A percentile compares a stretch with the other conserved stretches of the same genome.
phyloP scores from a whole-genome alignment of 31 red algal species.

The Asparagopsis taxiformis region DNA sequence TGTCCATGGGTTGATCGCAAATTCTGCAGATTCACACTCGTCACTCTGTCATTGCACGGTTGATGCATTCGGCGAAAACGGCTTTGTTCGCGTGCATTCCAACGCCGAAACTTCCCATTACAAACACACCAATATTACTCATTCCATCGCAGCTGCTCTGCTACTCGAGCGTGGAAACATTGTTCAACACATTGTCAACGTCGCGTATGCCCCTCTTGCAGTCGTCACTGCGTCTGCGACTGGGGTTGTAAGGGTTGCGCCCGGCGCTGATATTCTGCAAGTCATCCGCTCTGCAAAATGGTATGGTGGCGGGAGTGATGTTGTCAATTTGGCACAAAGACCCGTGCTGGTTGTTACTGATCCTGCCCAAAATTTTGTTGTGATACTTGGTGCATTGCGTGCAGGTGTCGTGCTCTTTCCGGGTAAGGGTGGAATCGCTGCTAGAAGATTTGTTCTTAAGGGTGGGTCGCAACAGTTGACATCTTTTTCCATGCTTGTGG shows the following conservation, averaged over 20 bases:
- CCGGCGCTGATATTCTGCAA: neutral
- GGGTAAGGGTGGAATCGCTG: neutral
- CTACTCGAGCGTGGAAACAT: neutral
- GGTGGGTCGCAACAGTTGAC: neutral
- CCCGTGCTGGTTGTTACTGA: neutral
- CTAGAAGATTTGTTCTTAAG: constrained; percentile 10
- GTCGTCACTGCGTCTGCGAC: neutral
- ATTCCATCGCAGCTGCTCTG: neutral
- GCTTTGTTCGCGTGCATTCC: neutral
- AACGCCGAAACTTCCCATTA: neutral
- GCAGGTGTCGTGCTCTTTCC: constrained; percentile 14
- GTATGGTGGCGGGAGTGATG: neutral
- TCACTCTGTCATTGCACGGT: neutral
- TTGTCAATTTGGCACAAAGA: neutral
- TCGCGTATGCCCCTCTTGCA: neutral
- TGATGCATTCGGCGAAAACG: neutral
- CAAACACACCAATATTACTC: neutral
- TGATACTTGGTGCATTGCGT: constrained; percentile 10
- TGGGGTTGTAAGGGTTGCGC: neutral
- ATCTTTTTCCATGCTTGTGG: neutral
- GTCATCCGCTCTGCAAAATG: neutral
- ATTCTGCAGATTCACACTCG: no score
- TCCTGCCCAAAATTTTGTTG: neutral
- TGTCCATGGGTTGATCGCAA: neutral
- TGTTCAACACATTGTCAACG: neutral